Conservation (phyloP, 371 early-diverging fungal species). For the Haplosporangium sp. region DNA sequence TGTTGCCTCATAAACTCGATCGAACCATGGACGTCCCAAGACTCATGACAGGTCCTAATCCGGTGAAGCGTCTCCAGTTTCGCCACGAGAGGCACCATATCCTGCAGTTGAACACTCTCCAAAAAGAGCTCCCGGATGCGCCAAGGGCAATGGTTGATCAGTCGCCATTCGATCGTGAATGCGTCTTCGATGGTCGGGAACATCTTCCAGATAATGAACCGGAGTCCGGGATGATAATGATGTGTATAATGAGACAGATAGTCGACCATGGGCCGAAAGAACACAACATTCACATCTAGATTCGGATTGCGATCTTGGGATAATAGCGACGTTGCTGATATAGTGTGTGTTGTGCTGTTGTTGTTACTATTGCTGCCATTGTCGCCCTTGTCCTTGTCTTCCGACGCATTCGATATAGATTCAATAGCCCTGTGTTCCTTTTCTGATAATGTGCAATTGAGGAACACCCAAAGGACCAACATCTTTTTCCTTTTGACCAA, state of each 20-base stretch:
- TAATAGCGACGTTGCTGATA: constrained; percentile 9
- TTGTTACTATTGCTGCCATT: background rate
- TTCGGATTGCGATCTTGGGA: constrained; percentile 12
- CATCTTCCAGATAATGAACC: constrained; percentile 37
- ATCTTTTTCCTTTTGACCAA: constrained; percentile 40
- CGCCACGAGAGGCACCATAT: constrained; percentile 25
- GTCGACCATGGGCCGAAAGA: constrained; percentile 41
- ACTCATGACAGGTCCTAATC: constrained; percentile 42
- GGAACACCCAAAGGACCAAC: constrained; percentile 45
- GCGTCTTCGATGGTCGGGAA: constrained; percentile 37
- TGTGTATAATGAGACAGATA: constrained; percentile 46
- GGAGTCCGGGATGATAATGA: constrained; percentile 41
- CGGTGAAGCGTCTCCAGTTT: constrained; percentile 23
- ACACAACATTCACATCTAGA: constrained; percentile 22
- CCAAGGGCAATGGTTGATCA: constrained; percentile 35
- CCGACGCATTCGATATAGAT: background rate
- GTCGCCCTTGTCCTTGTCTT: background rate
- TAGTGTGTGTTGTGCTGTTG: background rate
- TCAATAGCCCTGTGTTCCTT: constrained; percentile 15
- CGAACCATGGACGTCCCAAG: constrained; percentile 36
- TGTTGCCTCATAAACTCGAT: constrained; percentile 44
- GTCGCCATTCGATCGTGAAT: constrained; percentile 30
- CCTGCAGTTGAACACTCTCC: constrained; percentile 47
- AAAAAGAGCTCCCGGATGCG: constrained; percentile 43
- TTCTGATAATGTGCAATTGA: constrained; percentile 38